These are phyloP conservation scores for Brassica carinata DNA, from an alignment of 345 rosid genomes.

Conservation along the genomic window DNA sequence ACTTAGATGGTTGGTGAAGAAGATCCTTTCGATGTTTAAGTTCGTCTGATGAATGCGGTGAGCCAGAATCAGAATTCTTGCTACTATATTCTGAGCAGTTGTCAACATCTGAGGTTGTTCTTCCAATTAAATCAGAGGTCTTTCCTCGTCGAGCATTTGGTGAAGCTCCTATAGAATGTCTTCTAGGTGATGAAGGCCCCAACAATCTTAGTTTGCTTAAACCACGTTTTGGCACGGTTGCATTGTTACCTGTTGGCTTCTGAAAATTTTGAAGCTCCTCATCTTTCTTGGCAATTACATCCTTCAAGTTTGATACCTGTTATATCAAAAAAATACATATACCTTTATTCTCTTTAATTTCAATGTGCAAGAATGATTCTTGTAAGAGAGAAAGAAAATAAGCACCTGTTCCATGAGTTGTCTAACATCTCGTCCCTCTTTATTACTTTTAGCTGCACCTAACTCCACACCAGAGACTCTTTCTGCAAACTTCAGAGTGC, in stretches of 20 bases:
- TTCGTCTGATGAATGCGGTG: conserved; percentile 61
- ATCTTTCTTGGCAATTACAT: conserved; percentile 69
- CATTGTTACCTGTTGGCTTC: conserved; percentile 51
- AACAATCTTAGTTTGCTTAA: conserved; percentile 48
- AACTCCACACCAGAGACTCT: conserved; percentile 98
- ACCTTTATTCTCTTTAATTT: not conserved
- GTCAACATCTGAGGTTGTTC: conserved; percentile 62
- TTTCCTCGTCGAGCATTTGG: conserved; percentile 45
- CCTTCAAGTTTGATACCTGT: conserved; percentile 80
- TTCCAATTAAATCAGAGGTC: conserved; percentile 47
- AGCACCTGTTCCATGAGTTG: conserved; percentile 93
- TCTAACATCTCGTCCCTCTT: conserved; percentile 85
- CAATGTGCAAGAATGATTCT: not conserved
- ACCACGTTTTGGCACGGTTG: conserved; percentile 50
- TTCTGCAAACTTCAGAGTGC: conserved; percentile 93
- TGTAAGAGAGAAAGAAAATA: not conserved
- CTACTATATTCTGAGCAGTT: conserved; percentile 63
- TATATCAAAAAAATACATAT: conserved; percentile 24
- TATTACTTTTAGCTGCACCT: conserved; percentile 90
- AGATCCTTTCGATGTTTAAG: conserved; percentile 40
- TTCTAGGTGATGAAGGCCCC: conserved; percentile 71
- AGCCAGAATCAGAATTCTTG: conserved; percentile 71
- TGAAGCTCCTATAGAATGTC: conserved; percentile 58
- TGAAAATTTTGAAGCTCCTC: conserved; percentile 74
- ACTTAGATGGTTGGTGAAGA: conserved; percentile 46